phyloP scores from a whole-genome alignment of 305 asterid genomes.

The Fraxinus latifolia region DNA sequence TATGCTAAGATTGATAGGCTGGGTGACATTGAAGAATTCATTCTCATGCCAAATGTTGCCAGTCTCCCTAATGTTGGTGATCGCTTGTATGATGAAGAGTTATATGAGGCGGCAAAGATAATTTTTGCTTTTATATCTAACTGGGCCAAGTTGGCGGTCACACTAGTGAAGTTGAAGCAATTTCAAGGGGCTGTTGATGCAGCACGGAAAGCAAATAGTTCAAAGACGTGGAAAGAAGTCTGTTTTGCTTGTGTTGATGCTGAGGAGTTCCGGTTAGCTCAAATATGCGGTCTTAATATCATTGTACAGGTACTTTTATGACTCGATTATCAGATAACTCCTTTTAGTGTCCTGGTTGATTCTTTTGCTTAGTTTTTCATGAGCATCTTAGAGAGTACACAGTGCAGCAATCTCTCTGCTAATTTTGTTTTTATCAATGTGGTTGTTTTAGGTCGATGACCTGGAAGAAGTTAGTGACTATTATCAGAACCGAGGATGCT shows the following conservation, averaged over 20 bases:
- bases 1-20: slow-evolving; percentile 95
- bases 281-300: slow-evolving; percentile 96
- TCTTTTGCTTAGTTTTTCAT: slow-evolving; percentile 10
- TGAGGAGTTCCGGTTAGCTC: slow-evolving; percentile 99
- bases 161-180: slow-evolving; percentile 89
- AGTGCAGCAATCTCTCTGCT: not conserved
- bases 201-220: slow-evolving; percentile 94
- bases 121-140: slow-evolving; percentile 88
- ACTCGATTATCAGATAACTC: not conserved
- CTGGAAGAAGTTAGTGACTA: slow-evolving; percentile 98
- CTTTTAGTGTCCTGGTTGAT: not conserved
- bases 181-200: slow-evolving; percentile 99
- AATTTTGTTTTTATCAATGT: not conserved
- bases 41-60: slow-evolving; percentile 99
- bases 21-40: slow-evolving; percentile 92
- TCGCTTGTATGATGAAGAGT: slow-evolving; percentile 89
- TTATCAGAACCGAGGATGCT: slow-evolving; percentile 97
- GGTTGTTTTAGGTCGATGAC: slow-evolving; percentile 78
- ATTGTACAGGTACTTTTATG: slow-evolving; percentile 74
- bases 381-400: slow-evolving; percentile 1
- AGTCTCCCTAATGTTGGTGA: slow-evolving; percentile 97
- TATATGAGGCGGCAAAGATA: slow-evolving; percentile 96
- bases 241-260: slow-evolving; percentile 99
- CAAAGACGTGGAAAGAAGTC: slow-evolving; percentile 98
- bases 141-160: slow-evolving; percentile 93